Conservation (phyloP, 2,329 filamentous ascomycete genomes). For the Trichophyton schoenleinii region DNA sequence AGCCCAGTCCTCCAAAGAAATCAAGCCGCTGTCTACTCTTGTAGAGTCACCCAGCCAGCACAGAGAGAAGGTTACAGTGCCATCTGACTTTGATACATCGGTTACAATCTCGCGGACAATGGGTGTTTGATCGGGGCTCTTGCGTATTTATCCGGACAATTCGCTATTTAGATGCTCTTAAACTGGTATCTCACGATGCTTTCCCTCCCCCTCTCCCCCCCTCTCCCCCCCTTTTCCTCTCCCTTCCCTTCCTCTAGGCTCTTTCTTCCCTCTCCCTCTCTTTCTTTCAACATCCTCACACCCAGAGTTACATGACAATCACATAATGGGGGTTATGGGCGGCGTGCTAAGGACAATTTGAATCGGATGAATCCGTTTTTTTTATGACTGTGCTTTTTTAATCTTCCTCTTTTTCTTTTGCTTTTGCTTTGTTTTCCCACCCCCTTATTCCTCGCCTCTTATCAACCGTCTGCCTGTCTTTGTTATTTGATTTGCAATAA, state of each 20-base stretch:
- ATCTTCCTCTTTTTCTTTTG: not conserved
- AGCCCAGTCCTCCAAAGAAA: constrained; percentile 46
- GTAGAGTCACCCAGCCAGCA: not conserved
- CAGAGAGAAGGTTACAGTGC: not conserved
- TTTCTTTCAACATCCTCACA: constrained; percentile 1
- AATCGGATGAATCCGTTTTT: constrained; percentile 5
- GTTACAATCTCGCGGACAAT: not conserved
- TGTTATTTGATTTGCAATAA: constrained; percentile 2
- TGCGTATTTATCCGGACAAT: not conserved
- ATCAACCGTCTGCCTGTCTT: not conserved
- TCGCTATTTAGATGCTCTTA: not conserved
- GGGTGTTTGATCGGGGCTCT: constrained; percentile 1
- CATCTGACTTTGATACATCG: not conserved
- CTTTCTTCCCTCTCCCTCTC: not conserved
- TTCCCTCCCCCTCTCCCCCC: not conserved
- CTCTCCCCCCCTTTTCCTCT: too few relatives aligned
- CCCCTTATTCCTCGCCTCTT: not conserved
- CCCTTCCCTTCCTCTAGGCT: not conserved
- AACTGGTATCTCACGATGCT: not conserved
- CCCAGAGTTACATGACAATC: constrained; percentile 5
- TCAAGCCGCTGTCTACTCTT: constrained; percentile 7
- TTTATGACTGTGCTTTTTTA: not conserved
- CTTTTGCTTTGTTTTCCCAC: not conserved
- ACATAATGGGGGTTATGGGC: constrained; percentile 5
- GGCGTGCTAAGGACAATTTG: constrained; percentile 5